A percentile compares a stretch with the other conserved stretches of the same genome.
Conservation (phyloP, 2,329 filamentous ascomycete genomes). For the Calonectria pauciramosa region DNA sequence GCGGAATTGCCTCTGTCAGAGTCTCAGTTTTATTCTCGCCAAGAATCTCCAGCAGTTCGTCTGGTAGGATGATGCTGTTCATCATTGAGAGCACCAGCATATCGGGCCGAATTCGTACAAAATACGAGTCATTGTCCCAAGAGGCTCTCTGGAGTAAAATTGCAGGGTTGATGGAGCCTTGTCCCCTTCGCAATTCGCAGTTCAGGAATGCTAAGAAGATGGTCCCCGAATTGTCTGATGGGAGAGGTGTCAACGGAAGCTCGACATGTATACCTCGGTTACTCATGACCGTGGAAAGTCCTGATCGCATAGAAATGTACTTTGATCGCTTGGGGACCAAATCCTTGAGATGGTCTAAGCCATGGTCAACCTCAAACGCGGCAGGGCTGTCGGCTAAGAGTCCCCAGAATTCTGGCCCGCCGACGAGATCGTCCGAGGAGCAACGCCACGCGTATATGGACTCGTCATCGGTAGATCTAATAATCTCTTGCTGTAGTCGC, state of each 20-base stretch:
- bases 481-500: constrained; percentile 47
- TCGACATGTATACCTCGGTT: constrained; percentile 45
- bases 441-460: constrained; percentile 47
- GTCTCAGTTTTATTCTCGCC: constrained; percentile 12
- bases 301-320: constrained; percentile 43
- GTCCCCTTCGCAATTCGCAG: constrained; percentile 44
- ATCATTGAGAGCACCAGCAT: constrained; percentile 42
- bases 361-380: constrained; percentile 41
- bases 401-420: constrained; percentile 42
- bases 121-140: constrained; percentile 46
- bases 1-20: constrained; percentile 33
- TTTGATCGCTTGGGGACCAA: constrained; percentile 37
- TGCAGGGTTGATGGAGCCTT: constrained; percentile 39
- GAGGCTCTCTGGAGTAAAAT: constrained; percentile 47
- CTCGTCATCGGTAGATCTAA: constrained; percentile 47
- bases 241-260: constrained; percentile 46
- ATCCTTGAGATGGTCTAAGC: constrained; percentile 34
- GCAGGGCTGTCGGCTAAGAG: constrained; percentile 45
- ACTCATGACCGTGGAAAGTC: constrained; percentile 35
- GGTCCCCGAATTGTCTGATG: constrained; percentile 41
- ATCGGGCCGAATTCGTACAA: constrained; percentile 45
- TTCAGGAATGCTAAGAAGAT: constrained; percentile 47
- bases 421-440: constrained; percentile 28
- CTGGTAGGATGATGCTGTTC: constrained; percentile 45
- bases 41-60: constrained; percentile 38